A percentile compares a stretch with the other conserved stretches of the same genome.
These are phyloP conservation scores for Penicillium paxilli DNA, from an alignment of 495 filamentous ascomycete species.

Conservation along the genomic window DNA sequence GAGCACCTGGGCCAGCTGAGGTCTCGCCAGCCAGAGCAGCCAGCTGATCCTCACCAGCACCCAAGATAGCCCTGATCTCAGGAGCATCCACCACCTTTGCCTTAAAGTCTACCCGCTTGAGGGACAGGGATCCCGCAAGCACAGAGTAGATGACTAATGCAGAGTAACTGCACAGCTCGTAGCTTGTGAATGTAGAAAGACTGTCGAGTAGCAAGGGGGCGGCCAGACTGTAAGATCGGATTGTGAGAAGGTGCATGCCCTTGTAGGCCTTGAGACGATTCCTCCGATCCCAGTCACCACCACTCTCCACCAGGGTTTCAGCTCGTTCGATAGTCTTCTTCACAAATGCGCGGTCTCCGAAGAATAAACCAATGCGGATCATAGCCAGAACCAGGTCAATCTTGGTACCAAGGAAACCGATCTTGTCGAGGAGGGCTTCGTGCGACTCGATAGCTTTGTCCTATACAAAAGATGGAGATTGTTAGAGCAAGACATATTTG, in stretches of 20 bases:
- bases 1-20: constrained; percentile 74
- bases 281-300: constrained; percentile 96
- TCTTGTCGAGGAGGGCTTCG: constrained; percentile 92
- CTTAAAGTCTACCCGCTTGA: constrained; percentile 98
- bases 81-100: constrained; percentile 96
- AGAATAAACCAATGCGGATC: constrained; percentile 93
- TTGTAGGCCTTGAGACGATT: constrained; percentile 99
- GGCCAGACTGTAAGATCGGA: constrained; percentile 83
- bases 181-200: constrained; percentile 97
- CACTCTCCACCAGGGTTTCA: constrained; percentile 84
- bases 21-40: constrained; percentile 72
- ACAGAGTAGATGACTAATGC: constrained; percentile 93
- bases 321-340: constrained; percentile 94
- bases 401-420: constrained; percentile 88
- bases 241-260: constrained; percentile 87
- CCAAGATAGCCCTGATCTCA: constrained; percentile 94
- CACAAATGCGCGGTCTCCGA: constrained; percentile 83
- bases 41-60: constrained; percentile 82
- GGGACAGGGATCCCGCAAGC: constrained; percentile 86
- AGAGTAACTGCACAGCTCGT: constrained; percentile 95
- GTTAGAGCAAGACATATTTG: neutral
- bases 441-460: constrained; percentile 90
- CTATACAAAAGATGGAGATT: constrained; percentile 42
- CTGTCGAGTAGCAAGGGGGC: constrained; percentile 94
- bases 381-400: constrained; percentile 96